Evolutionary conservation across 1,284 basidiomycete species (phyloP), one percentile per base, ranked within the genome.

Genomic region (Naganishia liquefaciens): DNA sequence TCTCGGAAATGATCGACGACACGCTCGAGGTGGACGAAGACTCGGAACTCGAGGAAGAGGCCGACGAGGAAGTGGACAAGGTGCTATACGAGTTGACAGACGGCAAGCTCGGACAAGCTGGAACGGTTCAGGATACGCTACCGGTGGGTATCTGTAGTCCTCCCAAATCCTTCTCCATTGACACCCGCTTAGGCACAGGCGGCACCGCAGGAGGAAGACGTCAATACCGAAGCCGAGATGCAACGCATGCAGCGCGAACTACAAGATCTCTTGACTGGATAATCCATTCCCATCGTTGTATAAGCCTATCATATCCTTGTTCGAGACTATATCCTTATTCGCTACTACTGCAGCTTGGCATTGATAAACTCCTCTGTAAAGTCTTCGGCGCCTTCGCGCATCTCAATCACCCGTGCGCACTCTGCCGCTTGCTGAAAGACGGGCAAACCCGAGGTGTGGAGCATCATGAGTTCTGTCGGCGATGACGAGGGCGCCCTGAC

Each of bases 11-110:
- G 91, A 80, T 94, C 67, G 89, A 91, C 63, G 91, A 93, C 73
- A 89, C 86, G 37, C 80, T 95, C 25, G 87, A 91, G 52, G 70
- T 72, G 19, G 82, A 91, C 76, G 89, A 92, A 10, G 93, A 96
- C 61, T 93, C 95, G 68, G 94, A 94, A 71, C 77, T 99, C 54
- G 93, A 96, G 73, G 93, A 95, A 71, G 96, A 99, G 79, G 96
- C 96, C 0, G 92, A 98, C 73, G 91, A 86, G 23, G 96, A 99
- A 75, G 92, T 99, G 13, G 95, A 99, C 77, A 97, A 95, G 76
- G 91, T 99, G 3, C 78, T 99, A 44, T 97, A 89, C 72, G 92
- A 98, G 68, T 83, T 99, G 66, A 99, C 96, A 6, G 89, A 97
- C 72, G 96, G 95, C 68, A 97, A 97, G 80, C 83, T 97, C 4